Evolutionary conservation across 768 basidiomycete genomes (phyloP).

Genomic region (Tephrocybe sp.): DNA sequence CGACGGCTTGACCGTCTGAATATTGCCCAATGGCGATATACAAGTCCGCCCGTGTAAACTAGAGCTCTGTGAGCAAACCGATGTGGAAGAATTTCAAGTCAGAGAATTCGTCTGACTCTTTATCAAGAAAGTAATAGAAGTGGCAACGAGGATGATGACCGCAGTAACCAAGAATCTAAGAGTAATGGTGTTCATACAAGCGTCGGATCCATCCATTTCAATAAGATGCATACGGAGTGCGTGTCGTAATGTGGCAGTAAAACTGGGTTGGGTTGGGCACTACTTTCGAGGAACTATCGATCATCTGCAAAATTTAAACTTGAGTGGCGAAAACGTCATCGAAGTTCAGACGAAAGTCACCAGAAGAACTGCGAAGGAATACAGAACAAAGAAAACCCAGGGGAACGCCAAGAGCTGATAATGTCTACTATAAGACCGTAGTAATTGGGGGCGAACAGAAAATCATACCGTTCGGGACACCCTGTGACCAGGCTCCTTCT

Average conservation of each 20-base stretch:
- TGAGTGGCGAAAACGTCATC: no score
- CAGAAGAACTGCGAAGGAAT: constrained; percentile 7
- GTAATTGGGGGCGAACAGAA: not conserved
- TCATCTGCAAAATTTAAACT: not conserved
- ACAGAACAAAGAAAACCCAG: constrained; percentile 6
- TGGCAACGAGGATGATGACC: constrained; percentile 6
- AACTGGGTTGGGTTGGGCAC: constrained; percentile 10
- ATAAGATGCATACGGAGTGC: constrained; percentile 9
- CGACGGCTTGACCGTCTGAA: not conserved
- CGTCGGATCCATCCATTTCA: not conserved
- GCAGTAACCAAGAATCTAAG: constrained; percentile 6
- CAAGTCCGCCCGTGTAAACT: constrained; percentile 17
- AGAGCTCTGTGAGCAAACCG: not conserved
- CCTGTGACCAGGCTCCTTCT: not conserved
- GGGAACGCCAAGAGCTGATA: constrained; percentile 1
- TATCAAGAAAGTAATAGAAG: constrained; percentile 15
- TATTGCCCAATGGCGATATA: constrained; percentile 14
- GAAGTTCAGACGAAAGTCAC: not conserved
- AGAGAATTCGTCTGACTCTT: constrained; percentile 12
- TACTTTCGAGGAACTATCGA: constrained; percentile 6
- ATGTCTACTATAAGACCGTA: not conserved
- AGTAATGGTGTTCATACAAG: not conserved
- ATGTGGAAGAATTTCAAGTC: not conserved
- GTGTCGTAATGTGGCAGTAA: constrained; percentile 14
- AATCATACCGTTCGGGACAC: not conserved